phyloP scores from a whole-genome alignment of 768 basidiomycete species.

The Cyclocybe aegerita region DNA sequence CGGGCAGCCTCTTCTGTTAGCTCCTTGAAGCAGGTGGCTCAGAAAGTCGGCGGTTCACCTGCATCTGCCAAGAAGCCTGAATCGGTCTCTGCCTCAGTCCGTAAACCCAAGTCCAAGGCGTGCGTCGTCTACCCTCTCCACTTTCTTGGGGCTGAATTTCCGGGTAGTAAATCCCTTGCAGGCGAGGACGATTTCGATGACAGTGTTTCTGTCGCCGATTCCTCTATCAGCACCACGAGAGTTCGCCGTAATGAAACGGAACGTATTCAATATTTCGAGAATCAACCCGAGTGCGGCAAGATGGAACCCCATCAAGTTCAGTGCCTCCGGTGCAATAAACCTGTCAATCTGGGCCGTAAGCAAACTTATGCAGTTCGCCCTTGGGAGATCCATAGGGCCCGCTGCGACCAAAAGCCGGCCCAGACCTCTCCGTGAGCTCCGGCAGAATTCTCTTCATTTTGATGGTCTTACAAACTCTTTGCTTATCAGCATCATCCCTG shows the following conservation, averaged over 20 bases:
- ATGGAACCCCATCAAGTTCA: conserved; percentile 58
- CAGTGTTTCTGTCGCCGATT: conserved; percentile 53
- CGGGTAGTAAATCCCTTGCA: conserved; percentile 20
- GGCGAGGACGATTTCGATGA: conserved; percentile 48
- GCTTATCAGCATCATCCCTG: conserved; percentile 23
- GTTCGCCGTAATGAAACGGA: conserved; percentile 61
- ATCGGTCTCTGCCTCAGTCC: conserved; percentile 8
- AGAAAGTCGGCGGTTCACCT: conserved; percentile 17
- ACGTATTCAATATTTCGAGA: conserved; percentile 62
- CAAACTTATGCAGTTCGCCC: conserved; percentile 56
- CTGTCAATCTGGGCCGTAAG: conserved; percentile 55
- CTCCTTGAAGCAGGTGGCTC: conserved; percentile 29
- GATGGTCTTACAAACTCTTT: background rate
- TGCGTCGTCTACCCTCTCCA: conserved; percentile 9
- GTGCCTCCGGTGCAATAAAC: conserved; percentile 58
- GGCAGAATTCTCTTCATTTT: background rate
- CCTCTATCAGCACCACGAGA: conserved; percentile 36
- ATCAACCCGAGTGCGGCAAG: conserved; percentile 56
- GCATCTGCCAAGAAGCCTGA: conserved; percentile 14
- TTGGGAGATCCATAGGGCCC: conserved; percentile 60
- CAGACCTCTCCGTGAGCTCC: conserved; percentile 16
- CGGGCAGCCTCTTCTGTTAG: conserved; percentile 26
- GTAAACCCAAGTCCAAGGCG: conserved; percentile 26
- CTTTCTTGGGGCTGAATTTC: background rate
- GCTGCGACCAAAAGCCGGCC: conserved; percentile 46